Evolutionary conservation across 2,329 filamentous ascomycete species (phyloP).

Genomic region (Beauveria medogensis): DNA sequence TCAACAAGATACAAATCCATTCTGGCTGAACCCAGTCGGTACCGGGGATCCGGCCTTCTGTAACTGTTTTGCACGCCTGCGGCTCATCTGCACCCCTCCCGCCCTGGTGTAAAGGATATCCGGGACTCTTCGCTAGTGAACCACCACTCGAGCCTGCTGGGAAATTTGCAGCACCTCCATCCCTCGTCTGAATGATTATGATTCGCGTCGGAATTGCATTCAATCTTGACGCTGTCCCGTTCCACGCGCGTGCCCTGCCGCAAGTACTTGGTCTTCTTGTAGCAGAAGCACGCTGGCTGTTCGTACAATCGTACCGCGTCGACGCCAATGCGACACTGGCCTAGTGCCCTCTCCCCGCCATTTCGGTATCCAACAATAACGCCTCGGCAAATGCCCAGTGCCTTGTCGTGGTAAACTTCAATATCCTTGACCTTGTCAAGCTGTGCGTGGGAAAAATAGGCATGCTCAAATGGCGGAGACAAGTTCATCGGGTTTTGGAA

Average conservation of each 20-base stretch:
- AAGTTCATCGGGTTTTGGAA: not conserved
- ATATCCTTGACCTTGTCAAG: not conserved
- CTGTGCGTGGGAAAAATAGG: constrained; percentile 1
- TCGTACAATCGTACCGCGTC: not conserved
- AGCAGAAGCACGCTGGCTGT: not conserved
- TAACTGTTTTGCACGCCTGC: not conserved
- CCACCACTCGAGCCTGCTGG: constrained; percentile 6
- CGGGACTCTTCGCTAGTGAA: constrained; percentile 5
- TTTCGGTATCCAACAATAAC: not conserved
- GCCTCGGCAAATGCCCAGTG: constrained; percentile 1
- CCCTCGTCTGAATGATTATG: not conserved
- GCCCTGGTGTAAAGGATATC: not conserved
- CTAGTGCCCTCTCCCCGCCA: constrained; percentile 2
- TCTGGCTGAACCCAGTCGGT: too few relatives aligned
- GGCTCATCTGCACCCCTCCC: not conserved
- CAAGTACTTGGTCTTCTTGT: constrained; percentile 1
- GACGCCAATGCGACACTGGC: constrained; percentile 5
- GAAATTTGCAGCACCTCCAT: not conserved
- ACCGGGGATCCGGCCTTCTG: too few relatives aligned
- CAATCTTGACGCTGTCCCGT: not conserved
- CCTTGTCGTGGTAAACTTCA: constrained; percentile 4
- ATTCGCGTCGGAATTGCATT: not conserved
- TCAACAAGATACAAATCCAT: too few relatives aligned
- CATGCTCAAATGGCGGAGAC: constrained; percentile 4
- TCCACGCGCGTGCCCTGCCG: not conserved